Percentiles rank a stretch among this genome's conserved stretches.
These are phyloP conservation scores for Macroventuria anomochaeta DNA, from an alignment of 2,329 filamentous ascomycete genomes.

Conservation along the genomic window DNA sequence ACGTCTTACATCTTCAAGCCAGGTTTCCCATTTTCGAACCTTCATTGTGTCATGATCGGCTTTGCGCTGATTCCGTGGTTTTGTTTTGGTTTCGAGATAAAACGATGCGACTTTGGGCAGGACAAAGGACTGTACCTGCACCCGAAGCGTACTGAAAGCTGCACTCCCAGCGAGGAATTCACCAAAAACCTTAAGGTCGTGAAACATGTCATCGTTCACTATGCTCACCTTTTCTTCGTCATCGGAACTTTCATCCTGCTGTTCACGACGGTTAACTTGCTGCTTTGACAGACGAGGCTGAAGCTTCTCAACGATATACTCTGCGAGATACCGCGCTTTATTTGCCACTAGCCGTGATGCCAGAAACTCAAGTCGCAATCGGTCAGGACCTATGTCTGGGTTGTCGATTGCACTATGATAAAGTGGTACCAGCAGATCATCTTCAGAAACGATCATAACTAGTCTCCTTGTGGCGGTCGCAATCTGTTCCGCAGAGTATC, in stretches of 20 bases:
- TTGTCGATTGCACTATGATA: background rate
- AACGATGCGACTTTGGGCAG: background rate
- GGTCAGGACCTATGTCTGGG: background rate
- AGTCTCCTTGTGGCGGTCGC: background rate
- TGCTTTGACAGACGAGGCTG: background rate
- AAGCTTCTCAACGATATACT: background rate
- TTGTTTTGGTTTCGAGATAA: background rate
- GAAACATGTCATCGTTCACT: conserved; percentile 19
- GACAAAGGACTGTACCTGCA: conserved; percentile 12
- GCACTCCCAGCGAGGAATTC: conserved; percentile 23
- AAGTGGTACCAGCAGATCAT: background rate
- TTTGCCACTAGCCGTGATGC: background rate
- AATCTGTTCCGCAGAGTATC: background rate
- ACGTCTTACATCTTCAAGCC: background rate
- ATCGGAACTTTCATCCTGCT: conserved; percentile 12
- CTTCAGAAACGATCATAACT: background rate
- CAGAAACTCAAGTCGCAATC: background rate
- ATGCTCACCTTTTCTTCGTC: conserved; percentile 1
- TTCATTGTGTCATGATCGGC: background rate
- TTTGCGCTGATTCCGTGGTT: background rate
- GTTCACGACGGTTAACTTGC: background rate
- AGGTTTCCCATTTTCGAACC: background rate
- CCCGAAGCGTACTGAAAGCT: conserved; percentile 17
- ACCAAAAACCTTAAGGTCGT: conserved; percentile 17
- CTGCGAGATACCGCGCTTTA: background rate